These are phyloP conservation scores for Pseudozyma sp. DNA, from an alignment of 1,284 basidiomycete genomes.

Conservation along the genomic window DNA sequence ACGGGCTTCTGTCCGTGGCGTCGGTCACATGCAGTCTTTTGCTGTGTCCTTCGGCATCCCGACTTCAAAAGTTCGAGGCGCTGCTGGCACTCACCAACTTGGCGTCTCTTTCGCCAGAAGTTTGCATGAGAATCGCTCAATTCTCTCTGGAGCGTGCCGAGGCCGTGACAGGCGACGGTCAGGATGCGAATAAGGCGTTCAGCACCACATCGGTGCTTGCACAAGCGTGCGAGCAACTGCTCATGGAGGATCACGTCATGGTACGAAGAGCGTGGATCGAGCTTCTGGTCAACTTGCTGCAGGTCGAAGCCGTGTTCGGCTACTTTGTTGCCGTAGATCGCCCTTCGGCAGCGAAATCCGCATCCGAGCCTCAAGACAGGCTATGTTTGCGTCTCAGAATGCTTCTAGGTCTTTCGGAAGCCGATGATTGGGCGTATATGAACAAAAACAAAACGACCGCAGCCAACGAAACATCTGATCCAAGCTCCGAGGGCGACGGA, in stretches of 20 bases:
- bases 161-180: not conserved
- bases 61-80: conserved; percentile 89
- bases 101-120: conserved; percentile 73
- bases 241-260: conserved; percentile 82
- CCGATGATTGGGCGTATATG: conserved; percentile 30
- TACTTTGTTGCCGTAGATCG: conserved; percentile 15
- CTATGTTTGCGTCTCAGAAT: conserved; percentile 29
- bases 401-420: conserved; percentile 31
- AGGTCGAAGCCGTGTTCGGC: conserved; percentile 75
- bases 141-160: conserved; percentile 13
- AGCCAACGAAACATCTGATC: not conserved
- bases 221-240: conserved; percentile 72
- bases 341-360: not conserved
- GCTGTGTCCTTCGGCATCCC: conserved; percentile 71
- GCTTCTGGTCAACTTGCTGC: conserved; percentile 91
- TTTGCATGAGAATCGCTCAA: conserved; percentile 69
- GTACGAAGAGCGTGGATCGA: conserved; percentile 88
- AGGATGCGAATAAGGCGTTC: not conserved
- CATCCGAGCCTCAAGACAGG: conserved; percentile 13
- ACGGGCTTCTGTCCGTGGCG: conserved; percentile 24
- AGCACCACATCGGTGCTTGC: conserved; percentile 23
- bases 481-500: not conserved
- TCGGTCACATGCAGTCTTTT: conserved; percentile 43
- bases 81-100: conserved; percentile 96
- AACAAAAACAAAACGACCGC: not conserved